Conservation (phyloP, 495 filamentous ascomycete species). For the Lineolata rhizophorae region DNA sequence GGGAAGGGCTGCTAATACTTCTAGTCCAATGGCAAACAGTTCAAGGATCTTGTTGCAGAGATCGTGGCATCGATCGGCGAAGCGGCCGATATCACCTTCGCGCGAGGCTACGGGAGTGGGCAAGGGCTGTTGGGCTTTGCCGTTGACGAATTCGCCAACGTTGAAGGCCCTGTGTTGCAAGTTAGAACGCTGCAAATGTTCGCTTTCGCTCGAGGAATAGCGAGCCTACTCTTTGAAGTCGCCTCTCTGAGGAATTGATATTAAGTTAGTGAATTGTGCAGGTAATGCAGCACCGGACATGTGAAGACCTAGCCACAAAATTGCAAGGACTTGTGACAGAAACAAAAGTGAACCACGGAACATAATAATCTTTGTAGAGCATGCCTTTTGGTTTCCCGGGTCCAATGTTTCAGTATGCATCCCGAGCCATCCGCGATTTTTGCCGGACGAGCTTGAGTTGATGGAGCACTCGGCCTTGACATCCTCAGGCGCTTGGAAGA, state of each 20-base stretch:
- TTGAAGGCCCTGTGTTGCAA: conserved; percentile 93
- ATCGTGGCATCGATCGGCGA: conserved; percentile 45
- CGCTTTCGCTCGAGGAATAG: conserved; percentile 1
- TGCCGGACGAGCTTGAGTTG: conserved; percentile 27
- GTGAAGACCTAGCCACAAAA: too few relatives aligned
- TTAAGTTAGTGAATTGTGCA: conserved; percentile 1
- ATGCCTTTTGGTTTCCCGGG: conserved; percentile 58
- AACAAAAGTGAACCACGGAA: not conserved
- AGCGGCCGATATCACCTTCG: conserved; percentile 37
- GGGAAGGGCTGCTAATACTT: conserved; percentile 19
- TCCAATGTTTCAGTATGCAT: conserved; percentile 83
- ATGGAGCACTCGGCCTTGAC: conserved; percentile 61
- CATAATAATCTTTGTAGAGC: conserved; percentile 3
- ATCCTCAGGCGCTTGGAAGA: conserved; percentile 48
- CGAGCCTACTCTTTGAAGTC: conserved; percentile 70
- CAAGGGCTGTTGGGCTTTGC: conserved; percentile 62
- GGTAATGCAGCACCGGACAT: too few relatives aligned
- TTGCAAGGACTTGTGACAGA: not conserved
- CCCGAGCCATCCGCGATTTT: conserved; percentile 74
- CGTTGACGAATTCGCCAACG: conserved; percentile 52
- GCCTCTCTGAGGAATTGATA: conserved; percentile 32
- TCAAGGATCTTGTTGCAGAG: conserved; percentile 50
- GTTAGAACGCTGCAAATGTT: conserved; percentile 1
- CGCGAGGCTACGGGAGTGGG: conserved; percentile 38
- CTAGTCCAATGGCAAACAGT: conserved; percentile 55